Percentiles rank a stretch among this genome's conserved stretches.
These are phyloP conservation scores for Neurospora discreta DNA, from an alignment of 495 filamentous ascomycete genomes.

Conservation along the genomic window DNA sequence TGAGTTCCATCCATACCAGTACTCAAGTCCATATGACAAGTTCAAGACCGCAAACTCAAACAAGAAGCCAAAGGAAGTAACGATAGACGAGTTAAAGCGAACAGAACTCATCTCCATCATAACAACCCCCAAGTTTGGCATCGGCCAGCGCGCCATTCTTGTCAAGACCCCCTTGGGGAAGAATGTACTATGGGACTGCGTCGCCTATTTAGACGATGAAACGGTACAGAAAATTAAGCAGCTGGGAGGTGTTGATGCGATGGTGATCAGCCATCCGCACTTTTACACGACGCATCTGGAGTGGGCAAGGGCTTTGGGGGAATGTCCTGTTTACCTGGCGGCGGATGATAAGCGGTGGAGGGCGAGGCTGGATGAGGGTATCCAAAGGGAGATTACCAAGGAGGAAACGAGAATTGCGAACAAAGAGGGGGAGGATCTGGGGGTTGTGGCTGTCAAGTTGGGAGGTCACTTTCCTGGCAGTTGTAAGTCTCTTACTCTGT, in stretches of 20 bases:
- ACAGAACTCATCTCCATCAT: slow-evolving; percentile 36
- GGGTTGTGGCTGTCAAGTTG: slow-evolving; percentile 51
- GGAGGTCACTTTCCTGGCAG: slow-evolving; percentile 71
- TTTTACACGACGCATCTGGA: slow-evolving; percentile 60
- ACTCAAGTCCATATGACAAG: slow-evolving; percentile 15
- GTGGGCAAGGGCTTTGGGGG: slow-evolving; percentile 49
- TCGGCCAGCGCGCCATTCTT: slow-evolving; percentile 62
- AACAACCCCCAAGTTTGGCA: slow-evolving; percentile 54
- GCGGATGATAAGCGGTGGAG: slow-evolving; percentile 52
- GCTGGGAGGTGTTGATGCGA: slow-evolving; percentile 53
- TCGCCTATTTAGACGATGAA: slow-evolving; percentile 50
- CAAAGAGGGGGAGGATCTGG: slow-evolving; percentile 32
- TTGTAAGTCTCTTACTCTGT: slow-evolving; percentile 1
- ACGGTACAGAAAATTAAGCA: slow-evolving; percentile 39
- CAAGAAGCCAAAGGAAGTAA: neutral
- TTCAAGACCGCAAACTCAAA: neutral
- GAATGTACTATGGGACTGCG: slow-evolving; percentile 67
- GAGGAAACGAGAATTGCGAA: slow-evolving; percentile 21
- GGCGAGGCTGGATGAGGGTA: slow-evolving; percentile 16
- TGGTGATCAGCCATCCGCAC: slow-evolving; percentile 72
- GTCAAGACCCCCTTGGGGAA: slow-evolving; percentile 41
- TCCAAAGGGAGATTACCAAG: slow-evolving; percentile 18
- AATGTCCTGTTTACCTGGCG: slow-evolving; percentile 52
- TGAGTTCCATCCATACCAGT: slow-evolving; percentile 21
- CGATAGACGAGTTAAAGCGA: neutral